Percentiles rank a stretch among this genome's conserved stretches.
These are phyloP conservation scores for Colletotrichum sp. DNA, from an alignment of 2,329 filamentous ascomycete species.

Conservation along the genomic window DNA sequence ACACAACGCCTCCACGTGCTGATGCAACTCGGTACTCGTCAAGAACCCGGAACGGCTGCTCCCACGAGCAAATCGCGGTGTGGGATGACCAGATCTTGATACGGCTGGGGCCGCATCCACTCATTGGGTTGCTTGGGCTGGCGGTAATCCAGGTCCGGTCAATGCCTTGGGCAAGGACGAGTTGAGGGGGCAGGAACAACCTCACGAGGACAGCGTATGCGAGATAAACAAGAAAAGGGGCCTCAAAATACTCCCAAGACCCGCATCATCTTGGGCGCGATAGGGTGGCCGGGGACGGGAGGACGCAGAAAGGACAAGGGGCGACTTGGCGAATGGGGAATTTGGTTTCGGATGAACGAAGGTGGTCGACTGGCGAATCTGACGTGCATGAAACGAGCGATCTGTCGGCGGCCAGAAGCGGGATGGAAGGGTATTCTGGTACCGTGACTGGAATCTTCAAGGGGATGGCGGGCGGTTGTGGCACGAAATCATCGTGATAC, in stretches of 20 bases:
- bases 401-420: slow-evolving; percentile 14
- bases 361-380: slow-evolving; percentile 4
- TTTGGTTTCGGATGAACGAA: background rate
- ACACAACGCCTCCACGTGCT: background rate
- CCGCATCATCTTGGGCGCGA: background rate
- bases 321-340: background rate
- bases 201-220: background rate
- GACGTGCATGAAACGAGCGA: slow-evolving; percentile 19
- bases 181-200: background rate
- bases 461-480: background rate
- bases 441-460: background rate
- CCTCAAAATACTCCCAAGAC: background rate
- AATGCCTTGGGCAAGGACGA: background rate
- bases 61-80: background rate
- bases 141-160: background rate
- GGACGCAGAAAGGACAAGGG: slow-evolving; percentile 3
- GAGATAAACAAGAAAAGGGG: background rate
- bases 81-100: background rate
- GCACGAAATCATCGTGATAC: slow-evolving; percentile 1
- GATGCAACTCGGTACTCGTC: background rate
- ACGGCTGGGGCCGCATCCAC: background rate
- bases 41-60: background rate
- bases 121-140: background rate
- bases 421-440: slow-evolving; percentile 2
- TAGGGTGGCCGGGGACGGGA: background rate